These are phyloP conservation scores for Camellia granthamiana DNA, from an alignment of 148 eudicot species.

Conservation along the genomic window DNA sequence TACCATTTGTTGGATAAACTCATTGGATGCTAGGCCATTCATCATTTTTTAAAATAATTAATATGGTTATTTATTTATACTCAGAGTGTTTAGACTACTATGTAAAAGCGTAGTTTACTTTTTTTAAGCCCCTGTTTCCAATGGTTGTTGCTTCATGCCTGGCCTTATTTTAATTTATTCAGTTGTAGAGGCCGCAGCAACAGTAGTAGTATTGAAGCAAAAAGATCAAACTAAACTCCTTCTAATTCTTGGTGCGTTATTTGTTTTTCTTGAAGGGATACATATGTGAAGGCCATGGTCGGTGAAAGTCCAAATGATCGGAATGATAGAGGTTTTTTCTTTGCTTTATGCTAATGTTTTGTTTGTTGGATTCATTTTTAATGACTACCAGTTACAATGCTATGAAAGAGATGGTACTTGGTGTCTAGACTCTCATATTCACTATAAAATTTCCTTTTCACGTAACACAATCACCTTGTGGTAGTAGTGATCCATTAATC, in stretches of 20 bases:
- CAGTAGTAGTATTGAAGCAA: not conserved
- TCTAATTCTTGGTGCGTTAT: constrained; percentile 8
- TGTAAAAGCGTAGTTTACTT: not conserved
- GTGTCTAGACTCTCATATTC: not conserved
- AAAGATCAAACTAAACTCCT: not conserved
- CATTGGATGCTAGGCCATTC: not conserved
- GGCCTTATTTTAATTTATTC: not conserved
- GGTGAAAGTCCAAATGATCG: constrained; percentile 97
- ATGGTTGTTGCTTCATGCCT: not conserved
- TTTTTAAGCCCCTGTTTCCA: not conserved
- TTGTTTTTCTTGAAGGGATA: constrained; percentile 58
- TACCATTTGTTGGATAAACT: not conserved
- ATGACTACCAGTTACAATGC: not conserved
- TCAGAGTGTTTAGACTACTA: not conserved
- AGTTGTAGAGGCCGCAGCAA: not conserved
- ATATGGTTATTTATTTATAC: not conserved
- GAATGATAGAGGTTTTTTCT: constrained; percentile 85
- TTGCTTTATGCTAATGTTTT: constrained; percentile 10
- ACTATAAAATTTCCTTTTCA: not conserved
- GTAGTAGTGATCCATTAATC: not conserved
- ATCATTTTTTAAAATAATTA: not conserved
- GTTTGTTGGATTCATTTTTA: not conserved
- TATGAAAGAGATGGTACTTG: not conserved
- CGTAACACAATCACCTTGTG: not conserved
- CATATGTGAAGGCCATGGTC: constrained; percentile 82